phyloP scores from a whole-genome alignment of 805 yeast species.

The Candida verbasci region DNA sequence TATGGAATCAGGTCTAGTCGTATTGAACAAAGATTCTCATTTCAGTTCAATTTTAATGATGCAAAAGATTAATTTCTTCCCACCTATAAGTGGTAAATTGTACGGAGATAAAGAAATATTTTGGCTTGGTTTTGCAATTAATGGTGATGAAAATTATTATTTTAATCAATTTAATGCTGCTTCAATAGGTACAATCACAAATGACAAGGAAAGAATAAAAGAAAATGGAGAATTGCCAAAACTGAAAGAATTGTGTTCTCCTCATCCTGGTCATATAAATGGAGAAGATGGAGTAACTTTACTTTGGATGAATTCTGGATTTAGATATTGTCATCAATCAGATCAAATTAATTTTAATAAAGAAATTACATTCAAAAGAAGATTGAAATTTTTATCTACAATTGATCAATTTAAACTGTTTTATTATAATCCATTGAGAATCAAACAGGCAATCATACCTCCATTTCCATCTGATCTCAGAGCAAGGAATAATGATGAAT shows the following conservation, averaged over 20 bases:
- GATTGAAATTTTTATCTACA: constrained; percentile 20
- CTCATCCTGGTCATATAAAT: constrained; percentile 41
- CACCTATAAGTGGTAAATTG: constrained; percentile 14
- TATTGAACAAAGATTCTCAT: constrained; percentile 20
- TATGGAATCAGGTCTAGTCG: constrained; percentile 29
- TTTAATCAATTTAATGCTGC: constrained; percentile 22
- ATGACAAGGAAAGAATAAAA: constrained; percentile 17
- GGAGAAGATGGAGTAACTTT: constrained; percentile 26
- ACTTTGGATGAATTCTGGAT: constrained; percentile 44
- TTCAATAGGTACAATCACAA: constrained; percentile 27
- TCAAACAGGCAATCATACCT: constrained; percentile 48
- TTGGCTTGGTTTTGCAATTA: constrained; percentile 24
- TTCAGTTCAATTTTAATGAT: constrained; percentile 22
- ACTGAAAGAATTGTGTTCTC: constrained; percentile 32
- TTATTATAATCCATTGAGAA: constrained; percentile 31
- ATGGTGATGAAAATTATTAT: constrained; percentile 23
- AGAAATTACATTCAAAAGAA: constrained; percentile 19
- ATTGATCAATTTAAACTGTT: constrained; percentile 19
- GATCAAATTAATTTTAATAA: constrained; percentile 27
- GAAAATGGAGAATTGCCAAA: constrained; percentile 19
- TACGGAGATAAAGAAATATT: constrained; percentile 30
- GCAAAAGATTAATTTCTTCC: constrained; percentile 24
- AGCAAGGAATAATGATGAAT: constrained; percentile 19
- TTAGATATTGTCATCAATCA: constrained; percentile 33
- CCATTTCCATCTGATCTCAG: constrained; percentile 40